phyloP scores from a whole-genome alignment of 345 rosid genomes.

The Eucalyptus sideroxylon region DNA sequence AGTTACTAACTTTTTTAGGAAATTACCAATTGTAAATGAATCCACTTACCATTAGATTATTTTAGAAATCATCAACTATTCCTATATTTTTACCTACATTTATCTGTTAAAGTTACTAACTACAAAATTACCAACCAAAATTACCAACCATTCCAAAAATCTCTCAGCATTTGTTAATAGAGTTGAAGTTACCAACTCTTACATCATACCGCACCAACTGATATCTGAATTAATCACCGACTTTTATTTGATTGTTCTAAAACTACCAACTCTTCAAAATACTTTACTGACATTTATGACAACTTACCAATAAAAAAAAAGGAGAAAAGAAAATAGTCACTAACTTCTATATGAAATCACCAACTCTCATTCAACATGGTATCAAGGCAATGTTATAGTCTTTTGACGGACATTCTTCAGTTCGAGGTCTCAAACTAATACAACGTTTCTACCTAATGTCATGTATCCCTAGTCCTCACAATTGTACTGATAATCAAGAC shows the following conservation, averaged over 20 bases:
- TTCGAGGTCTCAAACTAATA: neutral
- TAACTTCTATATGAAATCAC: neutral
- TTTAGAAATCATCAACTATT: neutral
- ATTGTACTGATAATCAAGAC: neutral
- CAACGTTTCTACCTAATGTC: neutral
- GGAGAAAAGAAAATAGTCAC: neutral
- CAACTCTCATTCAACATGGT: neutral
- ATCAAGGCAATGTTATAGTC: neutral
- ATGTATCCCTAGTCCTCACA: neutral
- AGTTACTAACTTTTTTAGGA: neutral
- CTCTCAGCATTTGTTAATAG: neutral
- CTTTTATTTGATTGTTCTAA: neutral
- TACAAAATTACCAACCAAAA: neutral
- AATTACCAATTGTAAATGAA: neutral
- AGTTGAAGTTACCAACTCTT: neutral
- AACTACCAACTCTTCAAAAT: neutral
- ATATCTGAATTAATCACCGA: neutral
- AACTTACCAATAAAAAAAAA: neutral
- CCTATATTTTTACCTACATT: neutral
- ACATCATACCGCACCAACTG: neutral
- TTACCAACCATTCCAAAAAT: neutral
- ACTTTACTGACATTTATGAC: neutral
- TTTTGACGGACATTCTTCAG: neutral
- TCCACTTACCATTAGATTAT: neutral
- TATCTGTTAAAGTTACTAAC: neutral